Percentiles rank a stretch among this genome's conserved stretches.
These are phyloP conservation scores for Gossypium turneri DNA, from an alignment of 345 rosid genomes.

Conservation along the genomic window DNA sequence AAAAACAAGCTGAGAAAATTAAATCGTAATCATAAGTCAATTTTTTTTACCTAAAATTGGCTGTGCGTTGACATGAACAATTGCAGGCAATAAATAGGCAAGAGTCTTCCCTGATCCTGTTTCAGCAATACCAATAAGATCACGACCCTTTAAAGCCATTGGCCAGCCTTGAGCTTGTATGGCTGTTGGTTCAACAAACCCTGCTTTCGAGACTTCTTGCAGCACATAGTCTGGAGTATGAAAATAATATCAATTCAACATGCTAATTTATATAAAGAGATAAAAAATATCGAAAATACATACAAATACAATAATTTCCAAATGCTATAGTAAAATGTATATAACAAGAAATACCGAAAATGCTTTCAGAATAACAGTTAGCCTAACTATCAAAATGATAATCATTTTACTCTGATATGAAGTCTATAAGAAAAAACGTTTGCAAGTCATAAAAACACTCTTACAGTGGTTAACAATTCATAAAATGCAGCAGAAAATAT, in stretches of 20 bases:
- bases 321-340: background rate
- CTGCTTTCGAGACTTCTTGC: constrained; percentile 91
- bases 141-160: constrained; percentile 98
- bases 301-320: background rate
- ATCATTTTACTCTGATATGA: background rate
- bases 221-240: constrained; percentile 72
- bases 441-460: background rate
- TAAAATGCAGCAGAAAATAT: background rate
- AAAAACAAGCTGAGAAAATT: constrained; percentile 5
- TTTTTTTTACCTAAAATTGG: constrained; percentile 68
- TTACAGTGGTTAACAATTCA: constrained; percentile 3
- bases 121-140: constrained; percentile 95
- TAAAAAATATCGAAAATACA: background rate
- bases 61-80: constrained; percentile 97
- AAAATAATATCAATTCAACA: constrained; percentile 6
- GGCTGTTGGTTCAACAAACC: constrained; percentile 92
- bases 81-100: constrained; percentile 89
- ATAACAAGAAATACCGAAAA: background rate
- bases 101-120: constrained; percentile 98
- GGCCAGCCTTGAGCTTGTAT: constrained; percentile 99
- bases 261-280: background rate
- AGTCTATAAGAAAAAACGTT: background rate
- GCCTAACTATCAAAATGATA: constrained; percentile 2
- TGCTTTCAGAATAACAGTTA: background rate
- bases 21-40: constrained; percentile 3